A percentile compares a stretch with the other conserved stretches of the same genome.
Conservation (phyloP, 345 rosid genomes). For the Brassica napus region Da-Ae NC_063434.1:3019001-3019500, state of each 20-base stretch:
- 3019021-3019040: slow-evolving; percentile 84
- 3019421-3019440: slow-evolving; percentile 95
- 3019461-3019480: background rate
- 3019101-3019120: slow-evolving; percentile 64
- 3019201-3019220: slow-evolving; percentile 73
- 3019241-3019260: slow-evolving; percentile 9
- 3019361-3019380: slow-evolving; percentile 87
- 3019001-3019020: slow-evolving; percentile 64
- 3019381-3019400: slow-evolving; percentile 56
- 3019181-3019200: slow-evolving; percentile 73
- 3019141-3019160: slow-evolving; percentile 66
- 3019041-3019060: slow-evolving; percentile 58
- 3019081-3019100: slow-evolving; percentile 91
- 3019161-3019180: slow-evolving; percentile 74
- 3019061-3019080: slow-evolving; percentile 89
- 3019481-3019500: background rate
- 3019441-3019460: slow-evolving; percentile 30
- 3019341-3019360: slow-evolving; percentile 92
- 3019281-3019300: slow-evolving; percentile 40
- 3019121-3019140: slow-evolving; percentile 51
- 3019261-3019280: background rate
- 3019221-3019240: background rate
- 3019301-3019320: slow-evolving; percentile 97
- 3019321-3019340: slow-evolving; percentile 89
- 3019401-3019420: slow-evolving; percentile 88